Percentiles rank a stretch among this genome's conserved stretches.
Evolutionary conservation across 495 filamentous ascomycete species (phyloP).

Genomic region (Sphaerosporella brunnea): DNA sequence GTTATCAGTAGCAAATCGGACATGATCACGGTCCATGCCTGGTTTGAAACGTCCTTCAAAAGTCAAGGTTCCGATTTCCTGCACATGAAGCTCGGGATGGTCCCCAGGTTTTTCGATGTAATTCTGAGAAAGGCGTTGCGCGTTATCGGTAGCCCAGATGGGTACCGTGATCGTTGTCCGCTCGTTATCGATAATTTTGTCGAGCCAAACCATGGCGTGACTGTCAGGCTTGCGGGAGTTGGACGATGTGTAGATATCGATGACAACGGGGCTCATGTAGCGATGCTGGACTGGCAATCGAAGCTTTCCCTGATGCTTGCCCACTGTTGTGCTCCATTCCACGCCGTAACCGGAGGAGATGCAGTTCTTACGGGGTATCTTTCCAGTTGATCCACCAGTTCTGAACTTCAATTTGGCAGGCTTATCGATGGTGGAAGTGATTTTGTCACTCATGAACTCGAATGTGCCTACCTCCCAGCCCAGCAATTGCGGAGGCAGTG

Average conservation of each 20-base stretch:
- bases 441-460: constrained; percentile 40
- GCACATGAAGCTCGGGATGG: constrained; percentile 46
- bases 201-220: constrained; percentile 72
- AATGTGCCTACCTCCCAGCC: constrained; percentile 92
- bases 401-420: constrained; percentile 52
- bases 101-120: constrained; percentile 60
- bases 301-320: constrained; percentile 35
- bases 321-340: constrained; percentile 46
- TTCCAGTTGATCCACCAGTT: constrained; percentile 68
- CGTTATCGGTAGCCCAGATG: constrained; percentile 63
- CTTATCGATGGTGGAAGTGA: constrained; percentile 33
- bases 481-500: constrained; percentile 60
- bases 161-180: constrained; percentile 61
- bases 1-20: constrained; percentile 67
- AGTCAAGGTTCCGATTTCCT: constrained; percentile 60
- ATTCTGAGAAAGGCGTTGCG: constrained; percentile 65
- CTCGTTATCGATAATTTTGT: constrained; percentile 64
- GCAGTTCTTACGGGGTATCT: constrained; percentile 35
- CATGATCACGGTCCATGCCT: constrained; percentile 76
- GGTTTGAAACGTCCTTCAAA: constrained; percentile 72
- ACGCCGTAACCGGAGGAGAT: constrained; percentile 23
- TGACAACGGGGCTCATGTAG: constrained; percentile 71
- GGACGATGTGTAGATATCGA: constrained; percentile 44
- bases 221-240: constrained; percentile 51
- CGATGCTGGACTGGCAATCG: constrained; percentile 74